These are phyloP conservation scores for Neurospora crassa DNA, from an alignment of 2,329 filamentous ascomycete species.

Conservation along the genomic window DNA sequence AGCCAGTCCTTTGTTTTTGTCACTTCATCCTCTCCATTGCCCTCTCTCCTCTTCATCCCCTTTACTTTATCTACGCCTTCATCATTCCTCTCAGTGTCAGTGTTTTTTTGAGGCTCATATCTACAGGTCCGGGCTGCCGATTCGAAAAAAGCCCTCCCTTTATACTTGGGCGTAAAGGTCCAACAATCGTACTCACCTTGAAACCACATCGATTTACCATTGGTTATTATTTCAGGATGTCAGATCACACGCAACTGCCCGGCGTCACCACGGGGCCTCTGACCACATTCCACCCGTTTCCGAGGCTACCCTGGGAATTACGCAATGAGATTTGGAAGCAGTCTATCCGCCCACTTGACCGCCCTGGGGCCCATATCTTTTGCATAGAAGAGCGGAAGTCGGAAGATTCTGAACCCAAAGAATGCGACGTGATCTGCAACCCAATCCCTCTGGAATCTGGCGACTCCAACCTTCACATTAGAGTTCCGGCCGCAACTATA, in stretches of 20 bases:
- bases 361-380: neutral
- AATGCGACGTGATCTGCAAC: neutral
- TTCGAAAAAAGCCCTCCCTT: neutral
- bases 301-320: neutral
- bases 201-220: neutral
- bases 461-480: neutral
- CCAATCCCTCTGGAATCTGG: neutral
- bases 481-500: neutral
- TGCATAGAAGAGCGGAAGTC: neutral
- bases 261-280: neutral
- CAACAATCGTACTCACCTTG: neutral
- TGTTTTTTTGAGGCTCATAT: neutral
- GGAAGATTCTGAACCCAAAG: neutral
- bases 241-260: neutral
- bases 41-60: neutral
- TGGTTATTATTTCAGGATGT: neutral
- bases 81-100: neutral
- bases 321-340: neutral
- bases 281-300: neutral
- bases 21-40: neutral
- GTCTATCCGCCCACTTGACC: neutral
- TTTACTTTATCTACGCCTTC: neutral
- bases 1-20: neutral
- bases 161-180: neutral
- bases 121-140: neutral